A percentile compares a stretch with the other conserved stretches of the same genome.
Conservation (phyloP, 2,329 filamentous ascomycete species). For the Aureobasidium sp. region DNA sequence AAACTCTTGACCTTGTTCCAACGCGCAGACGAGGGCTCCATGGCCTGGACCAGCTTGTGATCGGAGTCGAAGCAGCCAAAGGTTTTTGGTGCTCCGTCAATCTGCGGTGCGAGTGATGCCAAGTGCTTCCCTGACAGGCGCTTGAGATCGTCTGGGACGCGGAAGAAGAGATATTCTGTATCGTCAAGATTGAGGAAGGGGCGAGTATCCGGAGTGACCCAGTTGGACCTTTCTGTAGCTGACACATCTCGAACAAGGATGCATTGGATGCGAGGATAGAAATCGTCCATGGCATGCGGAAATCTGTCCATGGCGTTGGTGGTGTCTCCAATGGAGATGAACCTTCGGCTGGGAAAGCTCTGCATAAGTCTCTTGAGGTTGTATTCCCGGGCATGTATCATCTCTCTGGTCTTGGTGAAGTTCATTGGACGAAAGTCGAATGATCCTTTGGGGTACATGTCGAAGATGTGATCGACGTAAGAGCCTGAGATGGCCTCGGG, state of each 20-base stretch:
- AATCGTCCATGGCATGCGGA: constrained; percentile 16
- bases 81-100: neutral
- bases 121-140: constrained; percentile 12
- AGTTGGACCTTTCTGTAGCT: constrained; percentile 21
- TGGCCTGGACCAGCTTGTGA: constrained; percentile 2
- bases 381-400: constrained; percentile 16
- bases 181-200: constrained; percentile 8
- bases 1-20: constrained; percentile 1
- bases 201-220: constrained; percentile 16
- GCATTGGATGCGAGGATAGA: constrained; percentile 22
- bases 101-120: neutral
- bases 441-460: constrained; percentile 21
- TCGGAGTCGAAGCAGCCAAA: constrained; percentile 12
- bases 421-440: constrained; percentile 22
- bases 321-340: constrained; percentile 24
- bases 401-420: constrained; percentile 15
- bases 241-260: constrained; percentile 21
- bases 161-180: constrained; percentile 19
- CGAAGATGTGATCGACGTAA: constrained; percentile 17
- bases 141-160: constrained; percentile 18
- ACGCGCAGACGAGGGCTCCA: neutral
- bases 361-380: constrained; percentile 20
- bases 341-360: constrained; percentile 21
- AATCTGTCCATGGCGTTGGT: constrained; percentile 19
- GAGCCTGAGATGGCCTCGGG: constrained; percentile 18